Evolutionary conservation across 164 flowering plant genomes (phyloP).

Genomic region (Nelumbo lutea): DNA sequence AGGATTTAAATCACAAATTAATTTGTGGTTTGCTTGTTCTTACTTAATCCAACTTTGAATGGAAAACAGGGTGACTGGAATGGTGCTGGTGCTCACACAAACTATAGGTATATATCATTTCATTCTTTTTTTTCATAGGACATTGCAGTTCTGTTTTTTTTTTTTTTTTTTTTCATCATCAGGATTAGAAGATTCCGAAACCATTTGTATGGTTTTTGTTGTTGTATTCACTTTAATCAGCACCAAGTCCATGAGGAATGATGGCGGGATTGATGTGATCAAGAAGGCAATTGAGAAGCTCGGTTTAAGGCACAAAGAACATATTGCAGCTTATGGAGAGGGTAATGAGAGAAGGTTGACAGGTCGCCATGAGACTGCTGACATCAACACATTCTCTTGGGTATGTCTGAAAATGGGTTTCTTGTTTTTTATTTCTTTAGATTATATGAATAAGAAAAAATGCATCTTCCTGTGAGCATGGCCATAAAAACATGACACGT

Average conservation of each 20-base stretch:
- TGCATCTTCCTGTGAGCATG: no score
- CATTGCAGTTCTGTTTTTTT: background rate
- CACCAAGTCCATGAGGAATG: slow-evolving; percentile 26
- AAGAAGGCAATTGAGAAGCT: slow-evolving; percentile 29
- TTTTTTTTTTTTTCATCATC: background rate
- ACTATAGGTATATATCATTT: slow-evolving; percentile 15
- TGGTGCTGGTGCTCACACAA: slow-evolving; percentile 28
- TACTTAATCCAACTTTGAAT: background rate
- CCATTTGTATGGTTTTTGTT: background rate
- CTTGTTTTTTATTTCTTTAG: no score
- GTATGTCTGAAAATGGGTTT: slow-evolving; percentile 4
- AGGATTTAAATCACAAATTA: background rate
- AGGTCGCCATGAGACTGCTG: slow-evolving; percentile 30
- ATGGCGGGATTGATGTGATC: slow-evolving; percentile 28
- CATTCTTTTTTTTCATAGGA: background rate
- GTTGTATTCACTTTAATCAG: slow-evolving; percentile 6
- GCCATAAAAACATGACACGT: no score
- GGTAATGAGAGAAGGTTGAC: slow-evolving; percentile 29
- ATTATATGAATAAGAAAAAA: no score
- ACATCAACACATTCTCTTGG: slow-evolving; percentile 27
- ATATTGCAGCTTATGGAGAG: slow-evolving; percentile 30
- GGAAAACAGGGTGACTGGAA: slow-evolving; percentile 24
- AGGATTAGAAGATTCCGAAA: background rate
- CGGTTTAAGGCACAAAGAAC: slow-evolving; percentile 24
- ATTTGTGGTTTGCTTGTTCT: background rate